Base-by-base conservation (phyloP, 2,329 filamentous ascomycete genomes). In the Podosphaera xanthii region DNA sequence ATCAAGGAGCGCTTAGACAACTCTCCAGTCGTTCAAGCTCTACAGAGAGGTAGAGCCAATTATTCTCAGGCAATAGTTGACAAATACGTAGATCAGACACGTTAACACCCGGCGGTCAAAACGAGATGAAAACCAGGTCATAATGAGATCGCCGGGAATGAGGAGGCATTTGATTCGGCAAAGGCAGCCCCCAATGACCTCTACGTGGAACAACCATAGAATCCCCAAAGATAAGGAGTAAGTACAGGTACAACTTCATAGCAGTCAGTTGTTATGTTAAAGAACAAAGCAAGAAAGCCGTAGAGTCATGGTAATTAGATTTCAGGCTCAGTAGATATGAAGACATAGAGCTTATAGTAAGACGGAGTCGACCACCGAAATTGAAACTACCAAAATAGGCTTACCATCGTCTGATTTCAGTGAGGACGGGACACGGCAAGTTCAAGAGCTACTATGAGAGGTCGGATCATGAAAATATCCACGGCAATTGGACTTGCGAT, bases 341-440 rank as follows among this genome's bases (percentile, higher is more conserved):
- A 40, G 54, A 44, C 7, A 9, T 57, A 31, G 36, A 44, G 6
- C 54, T 57, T 4, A 31, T 7, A 3, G 44, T 57, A 36, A 57
- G 44, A 31, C 36, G 36, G 64, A 64, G n/a, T 50, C 60, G 75
- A 80, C 3, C 22, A 57, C 62, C 30, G 55, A 56, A 53, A 62
- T 72, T 35, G 14, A 64, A 78, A 82, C 70, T 72, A 40, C 82
- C 80, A 1, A 83, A 80, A 36, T 57, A n/a, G 54, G 36, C 36
- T 7, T 44, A 57, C 31, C 54, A 57, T 44, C 36, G 54, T 36
- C 22, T 50, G 30, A 44, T 42, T 22, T 5, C 36, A 30, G 54
- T 35, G 4, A 57, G 36, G 22, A 31, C 54, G 7, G 38, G n/a
- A 12, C 36, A 57, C 31, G 54, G 36, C 34, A 34, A 55, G 9